Evolutionary conservation across 2,329 filamentous ascomycete species (phyloP).

Genomic region (Beauveria pseudobassiana): DNA sequence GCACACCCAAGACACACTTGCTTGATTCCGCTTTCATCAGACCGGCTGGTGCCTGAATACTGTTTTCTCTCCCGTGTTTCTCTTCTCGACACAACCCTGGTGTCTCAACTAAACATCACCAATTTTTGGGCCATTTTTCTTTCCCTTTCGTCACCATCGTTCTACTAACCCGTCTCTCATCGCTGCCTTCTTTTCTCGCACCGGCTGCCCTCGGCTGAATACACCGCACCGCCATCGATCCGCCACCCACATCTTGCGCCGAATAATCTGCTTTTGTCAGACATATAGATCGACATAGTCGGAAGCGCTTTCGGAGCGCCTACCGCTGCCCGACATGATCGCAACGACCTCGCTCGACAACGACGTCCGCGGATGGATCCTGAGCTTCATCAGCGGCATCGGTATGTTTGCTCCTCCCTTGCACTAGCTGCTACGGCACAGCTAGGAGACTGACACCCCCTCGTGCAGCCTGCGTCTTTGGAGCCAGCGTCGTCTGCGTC

Average conservation of each 20-base stretch:
- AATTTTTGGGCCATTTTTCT: not conserved
- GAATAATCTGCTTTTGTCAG: not conserved
- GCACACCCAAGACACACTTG: not conserved
- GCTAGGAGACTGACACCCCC: slow-evolving; percentile 14
- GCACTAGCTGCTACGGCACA: not conserved
- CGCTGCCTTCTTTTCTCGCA: not conserved
- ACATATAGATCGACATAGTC: not conserved
- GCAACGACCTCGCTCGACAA: slow-evolving; percentile 46
- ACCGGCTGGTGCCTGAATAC: not conserved
- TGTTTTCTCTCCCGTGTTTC: not conserved
- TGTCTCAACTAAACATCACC: not conserved
- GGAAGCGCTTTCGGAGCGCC: not conserved
- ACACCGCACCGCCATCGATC: not conserved
- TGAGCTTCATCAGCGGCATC: slow-evolving; percentile 74
- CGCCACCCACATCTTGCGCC: not conserved
- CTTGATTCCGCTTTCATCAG: not conserved
- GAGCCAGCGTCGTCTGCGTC: slow-evolving; percentile 79
- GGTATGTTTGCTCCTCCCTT: slow-evolving; percentile 35
- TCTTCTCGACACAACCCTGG: not conserved
- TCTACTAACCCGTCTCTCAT: not conserved
- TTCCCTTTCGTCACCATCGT: not conserved
- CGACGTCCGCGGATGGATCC: slow-evolving; percentile 89
- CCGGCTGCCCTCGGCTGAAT: not conserved
- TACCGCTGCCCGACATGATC: not conserved
- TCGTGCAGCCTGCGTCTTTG: slow-evolving; percentile 55